Evolutionary conservation across 2,329 filamentous ascomycete genomes (phyloP), one percentile per base, ranked within the genome.

Genomic region (Beauveria rudraprayagi): DNA sequence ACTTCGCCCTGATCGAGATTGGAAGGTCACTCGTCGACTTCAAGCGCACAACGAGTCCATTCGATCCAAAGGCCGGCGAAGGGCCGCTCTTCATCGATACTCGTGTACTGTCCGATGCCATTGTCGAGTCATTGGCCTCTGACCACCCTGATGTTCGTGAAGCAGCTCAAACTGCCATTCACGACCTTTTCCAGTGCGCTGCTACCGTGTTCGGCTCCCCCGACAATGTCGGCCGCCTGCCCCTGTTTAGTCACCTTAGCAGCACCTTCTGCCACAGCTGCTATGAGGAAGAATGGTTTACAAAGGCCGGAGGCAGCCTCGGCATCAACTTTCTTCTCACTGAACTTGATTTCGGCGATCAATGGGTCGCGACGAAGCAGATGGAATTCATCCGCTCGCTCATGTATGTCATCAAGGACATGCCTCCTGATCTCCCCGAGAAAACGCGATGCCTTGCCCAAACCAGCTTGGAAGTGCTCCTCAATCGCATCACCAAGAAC

Each of bases 231-330:
- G 85, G 90, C 40, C 86, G 86, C 61, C 80, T 99, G 9, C 85
- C 88, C 0, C 91, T 99, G 74, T 99, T 99, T 75, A 83, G 82
- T 62, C 87, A 93, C 68, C 80, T 99, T 6, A 88, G 89, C 44
- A 89, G 86, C 63, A 87, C 87, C 0, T 96, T 97, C 71, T 94
- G 91, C 67, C 94, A 99, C 71, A 92, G 91, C 65, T 99, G 94
- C 72, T 92, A 97, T 68, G 92, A 94, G 68, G 93, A 99, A 72
- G 94, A 99, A 69, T 99, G 95, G 94, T 99, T 96, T 70, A 92
- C 92, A 57, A 99, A 99, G 75, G 90, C 92, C 43, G 94, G 93
- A 54, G 94, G 94, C 44, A 92, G 90, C 59, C 77, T 93, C 22
- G 95, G 95, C 60, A 97, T 99, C 68, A 88, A 90, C 69, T 87